Evolutionary conservation across 2,329 filamentous ascomycete species (phyloP).

Genomic region (Lecanicillium sp.): DNA sequence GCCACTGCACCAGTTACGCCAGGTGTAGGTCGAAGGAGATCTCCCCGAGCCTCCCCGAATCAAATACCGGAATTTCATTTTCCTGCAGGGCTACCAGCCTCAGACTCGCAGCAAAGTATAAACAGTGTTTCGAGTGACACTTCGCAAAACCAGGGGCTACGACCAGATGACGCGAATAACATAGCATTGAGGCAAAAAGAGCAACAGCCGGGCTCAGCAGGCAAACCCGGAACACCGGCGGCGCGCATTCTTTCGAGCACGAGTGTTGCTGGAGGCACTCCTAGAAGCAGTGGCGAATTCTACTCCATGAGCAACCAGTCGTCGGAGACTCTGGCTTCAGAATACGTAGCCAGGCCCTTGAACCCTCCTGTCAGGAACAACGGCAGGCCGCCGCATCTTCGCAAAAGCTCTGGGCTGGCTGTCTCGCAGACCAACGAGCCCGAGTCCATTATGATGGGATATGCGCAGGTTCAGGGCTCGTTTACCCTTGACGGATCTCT

Average conservation of each 20-base stretch:
- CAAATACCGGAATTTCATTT: slow-evolving; percentile 50
- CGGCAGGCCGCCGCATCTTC: slow-evolving; percentile 34
- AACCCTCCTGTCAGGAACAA: slow-evolving; percentile 35
- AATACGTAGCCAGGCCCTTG: slow-evolving; percentile 43
- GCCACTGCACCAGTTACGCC: slow-evolving; percentile 41
- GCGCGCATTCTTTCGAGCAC: slow-evolving; percentile 69
- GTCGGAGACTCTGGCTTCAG: slow-evolving; percentile 84
- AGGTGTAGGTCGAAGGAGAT: slow-evolving; percentile 24
- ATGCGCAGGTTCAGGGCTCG: slow-evolving; percentile 85
- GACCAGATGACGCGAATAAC: slow-evolving; percentile 24
- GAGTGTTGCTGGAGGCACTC: slow-evolving; percentile 66
- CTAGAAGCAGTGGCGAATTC: slow-evolving; percentile 87
- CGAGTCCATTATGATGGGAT: slow-evolving; percentile 95
- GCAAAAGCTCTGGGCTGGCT: slow-evolving; percentile 37
- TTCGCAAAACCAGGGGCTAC: slow-evolving; percentile 29
- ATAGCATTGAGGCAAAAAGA: slow-evolving; percentile 35
- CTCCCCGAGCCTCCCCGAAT: slow-evolving; percentile 33
- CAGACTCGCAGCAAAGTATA: slow-evolving; percentile 22
- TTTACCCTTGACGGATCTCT: slow-evolving; percentile 89
- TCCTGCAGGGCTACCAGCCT: slow-evolving; percentile 38
- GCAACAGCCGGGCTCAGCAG: slow-evolving; percentile 42
- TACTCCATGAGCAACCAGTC: slow-evolving; percentile 95
- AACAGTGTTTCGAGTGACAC: slow-evolving; percentile 18
- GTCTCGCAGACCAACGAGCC: slow-evolving; percentile 43
- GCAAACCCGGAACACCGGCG: slow-evolving; percentile 47